These are phyloP conservation scores for Thelonectria blattea DNA, from an alignment of 2,329 filamentous ascomycete species.

Conservation along the genomic window DNA sequence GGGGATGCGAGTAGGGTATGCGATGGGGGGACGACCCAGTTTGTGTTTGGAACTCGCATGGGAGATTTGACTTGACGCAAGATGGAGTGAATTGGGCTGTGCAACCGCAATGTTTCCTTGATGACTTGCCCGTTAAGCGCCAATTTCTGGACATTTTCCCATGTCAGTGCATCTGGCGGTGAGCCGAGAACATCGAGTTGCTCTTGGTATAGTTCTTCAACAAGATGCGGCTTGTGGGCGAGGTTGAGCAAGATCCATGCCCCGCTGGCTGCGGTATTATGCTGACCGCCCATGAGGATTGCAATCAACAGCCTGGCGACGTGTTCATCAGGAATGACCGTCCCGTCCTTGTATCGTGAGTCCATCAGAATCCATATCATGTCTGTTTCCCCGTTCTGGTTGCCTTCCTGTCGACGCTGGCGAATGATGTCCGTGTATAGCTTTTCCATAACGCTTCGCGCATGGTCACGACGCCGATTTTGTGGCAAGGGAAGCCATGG, in stretches of 20 bases:
- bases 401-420: conserved; percentile 62
- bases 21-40: conserved; percentile 79
- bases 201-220: conserved; percentile 82
- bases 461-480: conserved; percentile 79
- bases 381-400: conserved; percentile 65
- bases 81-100: conserved; percentile 93
- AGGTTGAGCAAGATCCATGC: conserved; percentile 85
- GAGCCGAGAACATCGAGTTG: conserved; percentile 74
- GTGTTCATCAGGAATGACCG: conserved; percentile 75
- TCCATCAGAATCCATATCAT: conserved; percentile 92
- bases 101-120: conserved; percentile 88
- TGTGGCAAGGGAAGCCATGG: conserved; percentile 86
- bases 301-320: conserved; percentile 93
- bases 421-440: conserved; percentile 82
- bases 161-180: conserved; percentile 74
- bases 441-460: conserved; percentile 78
- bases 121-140: conserved; percentile 82
- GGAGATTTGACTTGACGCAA: conserved; percentile 88
- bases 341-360: conserved; percentile 82
- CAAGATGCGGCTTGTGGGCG: conserved; percentile 76
- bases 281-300: conserved; percentile 87
- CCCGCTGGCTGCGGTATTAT: conserved; percentile 82
- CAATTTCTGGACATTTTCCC: conserved; percentile 77
- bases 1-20: conserved; percentile 85
- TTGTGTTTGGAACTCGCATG: conserved; percentile 80